Evolutionary conservation across 2,329 filamentous ascomycete species (phyloP), one percentile per base, ranked within the genome.

Genomic region (Fusarium ramigenum): DNA sequence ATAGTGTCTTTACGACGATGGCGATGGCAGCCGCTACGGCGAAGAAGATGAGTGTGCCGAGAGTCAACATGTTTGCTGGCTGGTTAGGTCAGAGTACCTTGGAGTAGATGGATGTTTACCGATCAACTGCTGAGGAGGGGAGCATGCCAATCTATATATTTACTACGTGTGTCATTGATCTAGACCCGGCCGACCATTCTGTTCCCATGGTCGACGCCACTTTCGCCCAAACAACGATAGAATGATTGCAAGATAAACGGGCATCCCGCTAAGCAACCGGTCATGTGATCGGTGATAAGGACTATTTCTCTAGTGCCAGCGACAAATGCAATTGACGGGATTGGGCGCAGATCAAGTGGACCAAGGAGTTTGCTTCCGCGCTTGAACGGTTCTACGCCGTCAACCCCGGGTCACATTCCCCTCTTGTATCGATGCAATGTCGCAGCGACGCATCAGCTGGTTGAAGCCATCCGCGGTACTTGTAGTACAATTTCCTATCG

Each of bases 271-370:
- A 32, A 23, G 25, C n/a, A 37, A 23, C 70, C 70, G 70, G 70
- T 73, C 70, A 73, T 50, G 62, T 73, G 70, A 73, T 73, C 70
- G 70, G 70, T 60, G 70, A 66, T 67, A 73, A 67, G 61, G 50
- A 14, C 19, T 15, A 9, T 9, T 18, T 7, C 15, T 67, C 46
- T 59, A 25, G 39, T 37, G 50, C 21, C 25, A 30, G 43, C 39
- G n/a, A 62, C 52, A 60, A 67, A 63, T 71, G n/a, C 9, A 34
- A 43, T 14, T 25, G 42, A 56, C 36, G 23, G 32, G 61, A 73
- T 71, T 73, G 70, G 66, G 49, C 19, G 30, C 11, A 11, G 15
- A 37, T 25, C 23, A 39, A 54, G 66, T 73, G 66, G 62, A 61
- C 23, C 68, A 44, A 50, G 62, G 61, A 52, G 46, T 57, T 32